These are phyloP conservation scores for Termitomyces sp. DNA, from an alignment of 768 basidiomycete genomes.

Conservation along the genomic window DNA sequence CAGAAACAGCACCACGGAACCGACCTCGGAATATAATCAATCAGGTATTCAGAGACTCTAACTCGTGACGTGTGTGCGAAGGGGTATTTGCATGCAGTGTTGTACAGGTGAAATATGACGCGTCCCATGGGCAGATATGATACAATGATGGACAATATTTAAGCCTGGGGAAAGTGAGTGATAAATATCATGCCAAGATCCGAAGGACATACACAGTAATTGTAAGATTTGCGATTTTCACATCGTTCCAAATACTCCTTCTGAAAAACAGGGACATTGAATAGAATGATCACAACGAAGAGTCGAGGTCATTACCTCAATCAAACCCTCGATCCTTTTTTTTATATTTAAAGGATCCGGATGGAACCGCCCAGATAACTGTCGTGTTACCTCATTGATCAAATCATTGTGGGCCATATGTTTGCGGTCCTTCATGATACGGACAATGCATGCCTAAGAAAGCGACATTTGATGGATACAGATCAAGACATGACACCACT, in stretches of 20 bases:
- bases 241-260: constrained; percentile 92
- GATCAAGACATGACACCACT: neutral
- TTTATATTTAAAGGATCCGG: constrained; percentile 87
- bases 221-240: constrained; percentile 84
- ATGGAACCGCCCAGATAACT: constrained; percentile 77
- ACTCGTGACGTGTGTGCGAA: neutral
- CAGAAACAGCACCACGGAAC: neutral
- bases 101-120: constrained; percentile 8
- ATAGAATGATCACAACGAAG: neutral
- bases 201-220: constrained; percentile 49
- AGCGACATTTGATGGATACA: constrained; percentile 1
- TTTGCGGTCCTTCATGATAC: constrained; percentile 96
- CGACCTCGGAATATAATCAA: neutral
- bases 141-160: constrained; percentile 9
- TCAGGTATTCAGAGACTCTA: neutral
- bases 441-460: constrained; percentile 89
- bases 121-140: neutral
- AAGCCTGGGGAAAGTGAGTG: constrained; percentile 13
- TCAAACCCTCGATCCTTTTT: constrained; percentile 87
- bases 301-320: constrained; percentile 59
- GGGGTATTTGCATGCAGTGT: constrained; percentile 1
- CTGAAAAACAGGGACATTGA: constrained; percentile 30
- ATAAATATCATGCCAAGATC: neutral
- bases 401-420: constrained; percentile 84
- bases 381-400: constrained; percentile 85